A percentile compares a stretch with the other conserved stretches of the same genome.
phyloP scores from a whole-genome alignment of 768 basidiomycete genomes.

The Mycena albidolilacea region DNA sequence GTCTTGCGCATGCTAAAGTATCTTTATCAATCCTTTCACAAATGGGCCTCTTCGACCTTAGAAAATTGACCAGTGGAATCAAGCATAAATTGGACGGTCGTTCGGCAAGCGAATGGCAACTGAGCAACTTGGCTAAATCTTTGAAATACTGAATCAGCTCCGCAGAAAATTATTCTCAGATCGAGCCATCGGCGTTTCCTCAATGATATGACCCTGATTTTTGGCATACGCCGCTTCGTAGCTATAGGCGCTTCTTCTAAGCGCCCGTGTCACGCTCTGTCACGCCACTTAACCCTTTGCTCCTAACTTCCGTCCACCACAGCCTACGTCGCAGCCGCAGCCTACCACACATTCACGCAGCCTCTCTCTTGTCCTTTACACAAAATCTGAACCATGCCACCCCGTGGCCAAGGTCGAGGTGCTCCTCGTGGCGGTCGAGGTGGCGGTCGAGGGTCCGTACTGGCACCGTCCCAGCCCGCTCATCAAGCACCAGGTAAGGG shows the following conservation, averaged over 20 bases:
- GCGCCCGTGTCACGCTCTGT: not conserved
- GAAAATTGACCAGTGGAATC: no score
- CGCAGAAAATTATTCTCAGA: no score
- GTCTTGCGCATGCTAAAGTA: no score
- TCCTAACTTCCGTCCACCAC: not conserved
- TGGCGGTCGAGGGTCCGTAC: not conserved
- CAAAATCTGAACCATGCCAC: constrained; percentile 2
- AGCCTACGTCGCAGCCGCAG: not conserved
- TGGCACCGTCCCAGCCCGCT: not conserved
- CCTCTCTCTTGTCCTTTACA: not conserved
- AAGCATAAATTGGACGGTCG: no score
- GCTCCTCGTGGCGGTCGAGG: constrained; percentile 3
- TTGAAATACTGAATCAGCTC: no score
- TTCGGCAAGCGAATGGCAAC: no score
- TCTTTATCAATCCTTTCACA: no score
- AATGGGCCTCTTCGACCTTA: no score
- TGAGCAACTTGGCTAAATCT: no score
- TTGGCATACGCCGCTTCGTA: no score
- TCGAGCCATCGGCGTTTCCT: no score
- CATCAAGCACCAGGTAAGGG: constrained; percentile 14
- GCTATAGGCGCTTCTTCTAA: not conserved
- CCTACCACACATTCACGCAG: not conserved
- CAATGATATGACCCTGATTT: no score
- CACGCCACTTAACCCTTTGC: not conserved
- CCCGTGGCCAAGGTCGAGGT: constrained; percentile 16